Evolutionary conservation across 441 rosid species (phyloP).

Genomic region (Pelargonium myrrhifolium): DNA sequence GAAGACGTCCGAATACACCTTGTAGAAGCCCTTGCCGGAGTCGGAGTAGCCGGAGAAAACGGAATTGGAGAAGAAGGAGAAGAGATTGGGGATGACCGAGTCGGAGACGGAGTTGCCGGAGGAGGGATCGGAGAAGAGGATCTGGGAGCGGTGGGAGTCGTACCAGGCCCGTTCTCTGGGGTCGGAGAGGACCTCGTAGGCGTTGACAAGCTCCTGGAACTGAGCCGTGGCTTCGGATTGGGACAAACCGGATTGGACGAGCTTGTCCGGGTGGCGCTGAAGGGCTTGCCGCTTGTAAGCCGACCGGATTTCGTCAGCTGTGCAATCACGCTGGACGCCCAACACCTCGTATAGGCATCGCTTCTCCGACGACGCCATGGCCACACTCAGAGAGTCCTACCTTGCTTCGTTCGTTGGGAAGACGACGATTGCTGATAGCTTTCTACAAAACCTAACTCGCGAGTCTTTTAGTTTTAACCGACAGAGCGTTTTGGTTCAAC

Average conservation of each 20-base stretch:
- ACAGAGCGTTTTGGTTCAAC: too few species aligned
- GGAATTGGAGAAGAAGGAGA: slow-evolving; percentile 65
- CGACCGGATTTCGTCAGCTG: slow-evolving; percentile 68
- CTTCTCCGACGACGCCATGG: slow-evolving; percentile 46
- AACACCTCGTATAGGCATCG: slow-evolving; percentile 89
- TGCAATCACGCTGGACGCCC: slow-evolving; percentile 46
- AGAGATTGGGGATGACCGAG: slow-evolving; percentile 56
- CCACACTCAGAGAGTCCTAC: too few species aligned
- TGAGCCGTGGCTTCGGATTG: slow-evolving; percentile 85
- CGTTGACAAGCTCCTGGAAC: slow-evolving; percentile 82
- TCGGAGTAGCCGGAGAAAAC: slow-evolving; percentile 67
- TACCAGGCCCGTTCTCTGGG: slow-evolving; percentile 94
- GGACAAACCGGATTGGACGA: slow-evolving; percentile 65
- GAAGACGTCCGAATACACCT: slow-evolving; percentile 72
- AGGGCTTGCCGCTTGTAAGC: slow-evolving; percentile 76
- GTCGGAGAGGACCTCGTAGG: slow-evolving; percentile 83
- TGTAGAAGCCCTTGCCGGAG: slow-evolving; percentile 71
- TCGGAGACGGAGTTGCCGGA: slow-evolving; percentile 32
- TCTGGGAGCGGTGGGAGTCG: slow-evolving; percentile 88
- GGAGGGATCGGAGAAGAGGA: slow-evolving; percentile 69
- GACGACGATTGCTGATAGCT: too few species aligned
- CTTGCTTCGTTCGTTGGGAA: too few species aligned
- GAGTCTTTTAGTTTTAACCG: too few species aligned
- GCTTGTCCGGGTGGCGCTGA: slow-evolving; percentile 95
- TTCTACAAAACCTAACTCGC: too few species aligned